Percentiles rank a stretch among this genome's conserved stretches.
Evolutionary conservation across 306 rosid genomes (phyloP).

Genomic region (Benincasa hispida): DNA sequence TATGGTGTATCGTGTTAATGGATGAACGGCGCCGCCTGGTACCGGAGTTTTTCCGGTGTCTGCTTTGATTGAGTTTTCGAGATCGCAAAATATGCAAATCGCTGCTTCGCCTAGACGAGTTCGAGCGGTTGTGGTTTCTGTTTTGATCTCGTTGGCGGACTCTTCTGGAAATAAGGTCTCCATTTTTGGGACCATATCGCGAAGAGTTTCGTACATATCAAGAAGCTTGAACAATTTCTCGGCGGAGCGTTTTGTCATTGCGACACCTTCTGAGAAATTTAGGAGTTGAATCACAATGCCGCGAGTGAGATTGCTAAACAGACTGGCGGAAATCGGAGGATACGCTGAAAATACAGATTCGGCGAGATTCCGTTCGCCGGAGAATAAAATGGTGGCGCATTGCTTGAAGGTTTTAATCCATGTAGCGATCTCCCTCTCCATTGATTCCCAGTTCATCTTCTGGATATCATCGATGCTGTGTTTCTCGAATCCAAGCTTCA

Average conservation of each 20-base stretch:
- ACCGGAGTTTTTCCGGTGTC: conserved; percentile 49
- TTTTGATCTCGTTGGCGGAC: conserved; percentile 19
- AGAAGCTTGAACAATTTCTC: conserved; percentile 57
- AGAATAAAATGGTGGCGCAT: conserved; percentile 18
- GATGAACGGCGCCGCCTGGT: conserved; percentile 71
- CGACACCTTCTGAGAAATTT: conserved; percentile 41
- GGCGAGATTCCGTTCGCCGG: conserved; percentile 28
- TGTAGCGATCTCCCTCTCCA: conserved; percentile 33
- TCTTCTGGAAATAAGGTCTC: conserved; percentile 23
- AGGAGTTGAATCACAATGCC: conserved; percentile 33
- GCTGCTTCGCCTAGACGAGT: conserved; percentile 36
- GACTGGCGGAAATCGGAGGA: neutral
- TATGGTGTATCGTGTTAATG: conserved; percentile 70
- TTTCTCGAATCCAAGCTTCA: conserved; percentile 30
- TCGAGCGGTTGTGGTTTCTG: conserved; percentile 24
- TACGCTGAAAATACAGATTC: conserved; percentile 19
- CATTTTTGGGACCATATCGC: conserved; percentile 20
- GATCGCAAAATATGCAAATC: conserved; percentile 40
- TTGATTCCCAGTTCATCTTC: conserved; percentile 37
- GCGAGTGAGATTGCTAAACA: conserved; percentile 32
- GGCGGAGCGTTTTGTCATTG: conserved; percentile 41
- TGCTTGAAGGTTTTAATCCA: conserved; percentile 36
- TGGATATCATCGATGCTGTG: conserved; percentile 52
- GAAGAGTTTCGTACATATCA: conserved; percentile 49
- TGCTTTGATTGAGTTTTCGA: conserved; percentile 51